A percentile compares a stretch with the other conserved stretches of the same genome.
These are phyloP conservation scores for Zasmidium angulare DNA, from an alignment of 2,329 filamentous ascomycete genomes.

Conservation along the genomic window DNA sequence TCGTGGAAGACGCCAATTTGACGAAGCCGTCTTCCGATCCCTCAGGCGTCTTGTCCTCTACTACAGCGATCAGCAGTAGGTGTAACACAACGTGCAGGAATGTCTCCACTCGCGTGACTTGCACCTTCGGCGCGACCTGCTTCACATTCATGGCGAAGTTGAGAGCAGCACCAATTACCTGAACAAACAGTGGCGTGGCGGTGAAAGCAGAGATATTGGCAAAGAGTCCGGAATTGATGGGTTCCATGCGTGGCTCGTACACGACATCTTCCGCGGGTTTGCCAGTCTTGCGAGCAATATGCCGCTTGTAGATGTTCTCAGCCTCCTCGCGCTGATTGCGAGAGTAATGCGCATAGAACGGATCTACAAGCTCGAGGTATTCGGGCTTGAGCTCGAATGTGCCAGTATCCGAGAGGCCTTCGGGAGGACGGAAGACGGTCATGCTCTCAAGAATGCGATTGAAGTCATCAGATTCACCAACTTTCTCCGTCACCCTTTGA, in stretches of 20 bases:
- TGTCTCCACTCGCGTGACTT: conserved; percentile 79
- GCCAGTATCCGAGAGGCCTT: conserved; percentile 87
- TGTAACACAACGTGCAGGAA: conserved; percentile 92
- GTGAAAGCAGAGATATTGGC: conserved; percentile 76
- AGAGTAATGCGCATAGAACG: conserved; percentile 92
- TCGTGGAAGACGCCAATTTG: conserved; percentile 23
- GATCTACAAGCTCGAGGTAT: conserved; percentile 84
- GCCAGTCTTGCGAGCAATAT: conserved; percentile 83
- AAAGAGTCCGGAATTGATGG: conserved; percentile 76
- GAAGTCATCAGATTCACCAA: conserved; percentile 86
- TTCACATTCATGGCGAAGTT: conserved; percentile 74
- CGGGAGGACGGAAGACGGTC: conserved; percentile 83
- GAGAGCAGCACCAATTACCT: conserved; percentile 85
- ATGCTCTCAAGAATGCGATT: conserved; percentile 81
- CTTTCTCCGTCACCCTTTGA: conserved; percentile 80
- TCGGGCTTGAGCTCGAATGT: conserved; percentile 90
- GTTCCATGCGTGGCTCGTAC: conserved; percentile 80
- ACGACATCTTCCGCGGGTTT: conserved; percentile 80
- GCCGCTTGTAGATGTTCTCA: conserved; percentile 81
- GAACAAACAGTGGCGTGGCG: conserved; percentile 78
- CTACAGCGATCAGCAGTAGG: conserved; percentile 77
- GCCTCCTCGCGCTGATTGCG: conserved; percentile 97
- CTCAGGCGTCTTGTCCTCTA: conserved; percentile 63
- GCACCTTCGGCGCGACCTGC: conserved; percentile 70
- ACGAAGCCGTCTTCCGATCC: conserved; percentile 24